A percentile compares a stretch with the other conserved stretches of the same genome.
phyloP scores from a whole-genome alignment of 805 yeast species.

The Saturnispora halmiae region DNA sequence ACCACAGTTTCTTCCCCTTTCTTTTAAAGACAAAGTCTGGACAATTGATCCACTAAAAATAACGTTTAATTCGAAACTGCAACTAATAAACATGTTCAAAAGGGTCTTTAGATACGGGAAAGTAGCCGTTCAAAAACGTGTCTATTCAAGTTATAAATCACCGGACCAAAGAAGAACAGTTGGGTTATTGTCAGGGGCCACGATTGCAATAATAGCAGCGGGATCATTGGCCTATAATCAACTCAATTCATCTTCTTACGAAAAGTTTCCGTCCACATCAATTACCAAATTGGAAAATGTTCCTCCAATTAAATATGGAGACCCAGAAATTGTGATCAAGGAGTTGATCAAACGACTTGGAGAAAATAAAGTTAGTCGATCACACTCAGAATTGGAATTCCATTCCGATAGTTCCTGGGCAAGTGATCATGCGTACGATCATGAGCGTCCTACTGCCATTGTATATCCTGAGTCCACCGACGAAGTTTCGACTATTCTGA shows the following conservation, averaged over 20 bases:
- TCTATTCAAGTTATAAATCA: too few species aligned
- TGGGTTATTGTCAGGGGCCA: background rate
- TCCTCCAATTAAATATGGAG: slow-evolving; percentile 47
- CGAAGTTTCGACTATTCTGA: slow-evolving; percentile 55
- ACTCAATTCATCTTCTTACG: slow-evolving; percentile 20
- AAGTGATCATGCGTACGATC: slow-evolving; percentile 27
- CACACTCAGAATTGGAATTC: slow-evolving; percentile 24
- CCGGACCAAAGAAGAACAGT: too few species aligned
- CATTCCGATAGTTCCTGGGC: slow-evolving; percentile 30
- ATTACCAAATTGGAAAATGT: slow-evolving; percentile 40
- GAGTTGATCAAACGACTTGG: slow-evolving; percentile 48
- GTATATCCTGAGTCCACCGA: slow-evolving; percentile 58
- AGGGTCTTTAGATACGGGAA: too few species aligned
- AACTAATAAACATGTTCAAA: too few species aligned
- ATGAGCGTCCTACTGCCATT: slow-evolving; percentile 35
- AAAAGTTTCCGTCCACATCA: slow-evolving; percentile 29
- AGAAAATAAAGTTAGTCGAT: slow-evolving; percentile 35
- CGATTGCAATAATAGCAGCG: slow-evolving; percentile 18
- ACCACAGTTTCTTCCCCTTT: too few species aligned
- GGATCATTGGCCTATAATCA: slow-evolving; percentile 17
- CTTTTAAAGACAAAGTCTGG: too few species aligned
- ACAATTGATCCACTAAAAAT: too few species aligned
- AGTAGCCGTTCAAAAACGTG: too few species aligned
- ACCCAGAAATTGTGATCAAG: slow-evolving; percentile 35
- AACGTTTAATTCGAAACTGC: too few species aligned